Evolutionary conservation across 441 rosid genomes (phyloP), one percentile per base, ranked within the genome.

Genomic region (Lepidium campestre): DNA sequence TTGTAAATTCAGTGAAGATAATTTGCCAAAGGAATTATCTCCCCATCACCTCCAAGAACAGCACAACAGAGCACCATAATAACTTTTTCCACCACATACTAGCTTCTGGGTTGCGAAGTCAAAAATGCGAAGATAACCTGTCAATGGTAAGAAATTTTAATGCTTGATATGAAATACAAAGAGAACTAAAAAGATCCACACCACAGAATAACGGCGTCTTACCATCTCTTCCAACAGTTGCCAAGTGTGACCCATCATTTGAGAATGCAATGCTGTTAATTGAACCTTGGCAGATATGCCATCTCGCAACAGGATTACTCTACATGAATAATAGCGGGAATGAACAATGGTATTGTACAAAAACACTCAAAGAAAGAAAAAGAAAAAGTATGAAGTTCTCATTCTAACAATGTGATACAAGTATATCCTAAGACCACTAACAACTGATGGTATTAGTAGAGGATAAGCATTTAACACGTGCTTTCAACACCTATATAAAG

Each of bases 191-290:
- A 57, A 7, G 19, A 11, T 13, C 20, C 22, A 57, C 45, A 60
- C 55, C 17, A 65, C 4, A 20, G 25, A 36, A 41, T 53, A 7
- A 47, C 67, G 65, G 49, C 4, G 11, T 15, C 49, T 41, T 17
- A 94, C 99, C 99, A 80, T 94, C 98, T 86, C 99, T 85, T 84
- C 99, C 99, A 80, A 90, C 94, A 61, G 91, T 86, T 6, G 99
- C 96, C 69, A 94, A 80, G 83, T 84, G 77, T 74, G 85, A 18
- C 48, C 97, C 98, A 46, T 92, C 99, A 41, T 65, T 61, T 15
- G 99, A 95, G 85, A 92, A 92, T 62, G 89, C 80, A 65, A 90
- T 81, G 80, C 91, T 78, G 74, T 95, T 95, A 20, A 95, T 84
- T 77, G 99, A 78, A 75, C 98, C 95, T 80, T 83, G 96, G 77